Conservation (phyloP, 108 stramenopile genomes). For the Nitzschia sp. region DNA sequence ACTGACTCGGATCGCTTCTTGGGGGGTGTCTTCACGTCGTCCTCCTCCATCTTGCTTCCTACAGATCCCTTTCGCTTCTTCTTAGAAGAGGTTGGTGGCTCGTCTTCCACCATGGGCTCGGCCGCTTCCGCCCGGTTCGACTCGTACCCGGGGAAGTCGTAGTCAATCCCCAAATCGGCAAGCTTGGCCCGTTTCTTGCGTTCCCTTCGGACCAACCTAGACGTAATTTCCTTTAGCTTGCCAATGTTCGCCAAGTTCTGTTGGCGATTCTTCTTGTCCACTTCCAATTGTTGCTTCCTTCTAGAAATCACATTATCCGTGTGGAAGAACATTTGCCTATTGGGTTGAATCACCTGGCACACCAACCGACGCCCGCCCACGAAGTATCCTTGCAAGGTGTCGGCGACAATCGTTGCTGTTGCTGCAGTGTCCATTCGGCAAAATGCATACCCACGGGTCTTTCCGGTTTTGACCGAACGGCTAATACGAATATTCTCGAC, state of each 20-base stretch:
- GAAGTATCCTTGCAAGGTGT: conserved; percentile 94
- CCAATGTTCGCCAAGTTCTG: conserved; percentile 31
- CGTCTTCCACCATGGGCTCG: conserved; percentile 4
- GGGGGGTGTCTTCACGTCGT: conserved; percentile 1
- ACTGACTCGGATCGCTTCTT: neutral
- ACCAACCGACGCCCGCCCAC: conserved; percentile 88
- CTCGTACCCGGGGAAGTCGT: conserved; percentile 86
- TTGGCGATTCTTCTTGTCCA: conserved; percentile 43
- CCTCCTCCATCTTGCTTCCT: conserved; percentile 1
- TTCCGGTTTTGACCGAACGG: conserved; percentile 83
- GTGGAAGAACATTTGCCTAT: conserved; percentile 45
- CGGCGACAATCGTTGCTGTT: conserved; percentile 90
- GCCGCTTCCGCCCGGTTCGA: conserved; percentile 27
- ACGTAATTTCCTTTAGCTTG: conserved; percentile 69
- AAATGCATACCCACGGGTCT: conserved; percentile 92
- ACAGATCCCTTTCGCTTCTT: neutral
- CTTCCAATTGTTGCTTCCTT: conserved; percentile 38
- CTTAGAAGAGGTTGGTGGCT: conserved; percentile 9
- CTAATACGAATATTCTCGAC: conserved; percentile 78
- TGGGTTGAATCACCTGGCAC: conserved; percentile 77
- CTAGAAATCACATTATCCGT: conserved; percentile 35
- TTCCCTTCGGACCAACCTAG: conserved; percentile 62
- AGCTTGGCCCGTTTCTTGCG: conserved; percentile 69
- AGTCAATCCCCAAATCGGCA: conserved; percentile 77
- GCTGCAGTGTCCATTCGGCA: conserved; percentile 83